Evolutionary conservation across 1,284 basidiomycete genomes (phyloP), one percentile per base, ranked within the genome.

Genomic region (Naganishia sp.): DNA sequence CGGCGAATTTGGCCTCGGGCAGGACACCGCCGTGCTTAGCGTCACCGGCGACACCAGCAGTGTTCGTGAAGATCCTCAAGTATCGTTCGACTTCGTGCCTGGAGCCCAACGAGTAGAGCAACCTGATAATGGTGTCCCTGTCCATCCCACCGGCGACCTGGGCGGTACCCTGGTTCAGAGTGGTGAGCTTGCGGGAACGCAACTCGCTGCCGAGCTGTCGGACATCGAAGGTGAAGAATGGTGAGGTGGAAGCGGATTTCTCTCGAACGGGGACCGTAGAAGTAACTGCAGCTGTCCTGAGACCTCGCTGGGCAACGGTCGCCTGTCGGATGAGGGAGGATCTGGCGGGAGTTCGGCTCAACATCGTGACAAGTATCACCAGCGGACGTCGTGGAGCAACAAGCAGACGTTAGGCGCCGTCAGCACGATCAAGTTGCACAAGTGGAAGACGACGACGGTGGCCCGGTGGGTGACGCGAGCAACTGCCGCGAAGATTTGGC

Each of bases 11-110:
- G 70, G 92, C 92, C 70, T 81, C 79, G 23, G 80, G 80, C 6
- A 81, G 71, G 57, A 80, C 78, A 69, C 78, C 79, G 60, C 73
- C 63, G 70, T 73, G 43, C 69, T 78, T 74, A 6, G 74, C 66
- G 23, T 75, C 69, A 28, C 88, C 88, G 66, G 90, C 86, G 0
- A 88, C 85, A 74, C 92, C 88, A 13, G 90, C 90, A 46, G 90
- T 88, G 31, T 90, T 88, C 15, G 92, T 93, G 79, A 97, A 97
- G 76, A 97, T 96, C 64, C 94, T 88, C 55, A 97, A 88, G 82
- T 97, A 94, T 72, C 94, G 88, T 78, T 95, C 93, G 69, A 97
- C 94, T 80, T 97, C 94, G 71, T 92, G 90, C 75, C 94, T 92
- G 31, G 90, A 92, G 56, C 94, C 94, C 71, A 97, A 89, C 44